Conservation (phyloP, 2,329 filamentous ascomycete species). For the Fusarium camptoceras region DNA sequence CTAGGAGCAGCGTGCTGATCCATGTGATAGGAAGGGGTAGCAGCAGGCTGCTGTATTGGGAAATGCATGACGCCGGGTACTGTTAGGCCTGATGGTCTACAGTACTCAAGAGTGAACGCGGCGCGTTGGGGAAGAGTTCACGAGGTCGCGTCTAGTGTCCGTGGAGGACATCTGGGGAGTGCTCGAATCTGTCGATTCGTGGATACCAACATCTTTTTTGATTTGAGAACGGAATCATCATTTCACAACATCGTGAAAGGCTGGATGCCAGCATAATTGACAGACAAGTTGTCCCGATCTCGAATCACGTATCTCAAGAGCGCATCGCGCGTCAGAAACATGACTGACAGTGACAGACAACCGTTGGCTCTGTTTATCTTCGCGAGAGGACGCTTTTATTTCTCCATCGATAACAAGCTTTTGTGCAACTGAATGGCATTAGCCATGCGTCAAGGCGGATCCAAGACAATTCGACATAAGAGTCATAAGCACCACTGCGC, state of each 20-base stretch:
- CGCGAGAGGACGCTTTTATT: neutral
- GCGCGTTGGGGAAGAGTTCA: constrained; percentile 41
- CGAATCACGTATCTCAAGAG: constrained; percentile 27
- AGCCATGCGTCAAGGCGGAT: constrained; percentile 5
- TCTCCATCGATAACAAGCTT: neutral
- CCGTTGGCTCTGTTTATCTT: neutral
- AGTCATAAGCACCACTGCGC: constrained; percentile 3
- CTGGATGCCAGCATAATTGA: neutral
- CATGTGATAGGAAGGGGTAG: constrained; percentile 45
- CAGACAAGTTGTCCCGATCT: constrained; percentile 10
- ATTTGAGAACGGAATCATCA: constrained; percentile 15
- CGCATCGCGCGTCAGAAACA: constrained; percentile 22
- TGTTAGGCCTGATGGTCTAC: constrained; percentile 34
- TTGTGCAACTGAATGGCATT: constrained; percentile 16
- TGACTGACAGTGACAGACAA: neutral
- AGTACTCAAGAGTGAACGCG: constrained; percentile 35
- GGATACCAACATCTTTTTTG: constrained; percentile 5
- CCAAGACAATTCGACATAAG: constrained; percentile 16
- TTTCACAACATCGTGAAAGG: constrained; percentile 23
- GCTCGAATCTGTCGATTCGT: neutral
- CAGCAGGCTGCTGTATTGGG: constrained; percentile 44
- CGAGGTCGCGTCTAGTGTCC: constrained; percentile 45
- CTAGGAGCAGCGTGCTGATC: constrained; percentile 37
- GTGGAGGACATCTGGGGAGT: constrained; percentile 23
- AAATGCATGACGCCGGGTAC: constrained; percentile 43